These are phyloP conservation scores for Zea luxurians DNA, from an alignment of 176 grass and related monocot species.

Conservation along the genomic window DNA sequence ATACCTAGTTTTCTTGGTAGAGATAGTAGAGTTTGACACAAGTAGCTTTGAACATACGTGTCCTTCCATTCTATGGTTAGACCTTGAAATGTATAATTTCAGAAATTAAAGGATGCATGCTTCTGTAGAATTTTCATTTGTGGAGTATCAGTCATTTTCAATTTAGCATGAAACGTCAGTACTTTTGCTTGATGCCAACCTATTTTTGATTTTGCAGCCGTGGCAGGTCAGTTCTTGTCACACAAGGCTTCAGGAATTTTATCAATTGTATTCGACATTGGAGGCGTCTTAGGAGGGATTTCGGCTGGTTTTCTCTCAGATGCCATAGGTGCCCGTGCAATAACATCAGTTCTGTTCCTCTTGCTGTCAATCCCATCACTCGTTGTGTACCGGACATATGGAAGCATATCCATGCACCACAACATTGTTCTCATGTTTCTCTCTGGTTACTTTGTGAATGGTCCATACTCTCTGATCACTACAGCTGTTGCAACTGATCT, in stretches of 20 bases:
- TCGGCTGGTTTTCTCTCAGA: slow-evolving; percentile 83
- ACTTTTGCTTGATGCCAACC: neutral
- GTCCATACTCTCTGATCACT: slow-evolving; percentile 96
- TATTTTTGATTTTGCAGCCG: slow-evolving; percentile 45
- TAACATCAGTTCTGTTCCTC: slow-evolving; percentile 77
- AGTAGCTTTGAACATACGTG: neutral
- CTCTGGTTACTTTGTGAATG: slow-evolving; percentile 90
- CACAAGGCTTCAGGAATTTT: slow-evolving; percentile 88
- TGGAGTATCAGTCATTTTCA: neutral
- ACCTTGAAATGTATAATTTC: neutral
- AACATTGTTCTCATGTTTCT: slow-evolving; percentile 87
- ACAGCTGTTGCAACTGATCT: slow-evolving; percentile 93
- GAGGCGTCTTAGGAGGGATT: slow-evolving; percentile 87
- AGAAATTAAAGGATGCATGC: neutral
- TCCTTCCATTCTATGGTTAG: neutral
- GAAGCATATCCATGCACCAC: slow-evolving; percentile 75
- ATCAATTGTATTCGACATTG: slow-evolving; percentile 82
- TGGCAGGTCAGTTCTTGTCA: slow-evolving; percentile 80
- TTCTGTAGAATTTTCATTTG: neutral
- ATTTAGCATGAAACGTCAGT: neutral
- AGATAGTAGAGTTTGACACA: neutral
- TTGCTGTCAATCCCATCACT: slow-evolving; percentile 78
- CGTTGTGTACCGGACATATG: slow-evolving; percentile 73
- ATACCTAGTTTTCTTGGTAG: neutral
- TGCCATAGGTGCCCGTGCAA: slow-evolving; percentile 53